Evolutionary conservation across 1,284 basidiomycete species (phyloP).

Genomic region (Cystobasidium pallidum): DNA sequence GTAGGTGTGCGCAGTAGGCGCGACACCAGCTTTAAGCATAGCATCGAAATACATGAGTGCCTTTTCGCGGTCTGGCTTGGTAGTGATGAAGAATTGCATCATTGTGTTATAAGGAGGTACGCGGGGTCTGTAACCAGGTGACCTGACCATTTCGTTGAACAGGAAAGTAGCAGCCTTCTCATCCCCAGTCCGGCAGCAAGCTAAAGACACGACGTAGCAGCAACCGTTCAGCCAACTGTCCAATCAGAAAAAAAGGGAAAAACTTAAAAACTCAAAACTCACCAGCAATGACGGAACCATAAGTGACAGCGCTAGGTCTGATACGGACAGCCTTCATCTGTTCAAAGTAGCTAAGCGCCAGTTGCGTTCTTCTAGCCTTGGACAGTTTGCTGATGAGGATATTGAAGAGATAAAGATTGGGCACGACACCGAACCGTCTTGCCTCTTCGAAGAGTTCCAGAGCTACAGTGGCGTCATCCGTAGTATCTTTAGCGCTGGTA

Average conservation of each 20-base stretch:
- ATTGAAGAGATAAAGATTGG: slow-evolving; percentile 89
- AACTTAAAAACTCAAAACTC: slow-evolving; percentile 51
- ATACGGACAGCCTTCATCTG: slow-evolving; percentile 68
- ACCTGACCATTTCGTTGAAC: slow-evolving; percentile 80
- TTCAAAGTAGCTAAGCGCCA: slow-evolving; percentile 81
- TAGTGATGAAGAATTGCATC: slow-evolving; percentile 95
- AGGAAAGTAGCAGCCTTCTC: slow-evolving; percentile 76
- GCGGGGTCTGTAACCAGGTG: slow-evolving; percentile 77
- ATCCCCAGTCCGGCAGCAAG: slow-evolving; percentile 92
- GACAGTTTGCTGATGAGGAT: slow-evolving; percentile 93
- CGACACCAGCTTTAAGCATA: slow-evolving; percentile 68
- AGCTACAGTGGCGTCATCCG: slow-evolving; percentile 86
- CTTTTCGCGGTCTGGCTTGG: slow-evolving; percentile 78
- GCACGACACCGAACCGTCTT: slow-evolving; percentile 68
- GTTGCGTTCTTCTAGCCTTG: slow-evolving; percentile 86
- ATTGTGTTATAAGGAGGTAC: slow-evolving; percentile 97
- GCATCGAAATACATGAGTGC: slow-evolving; percentile 77
- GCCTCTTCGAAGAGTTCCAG: slow-evolving; percentile 80
- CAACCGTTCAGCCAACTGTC: too few species aligned
- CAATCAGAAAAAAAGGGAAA: too few species aligned
- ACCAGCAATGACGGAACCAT: slow-evolving; percentile 78
- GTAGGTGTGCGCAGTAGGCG: slow-evolving; percentile 85
- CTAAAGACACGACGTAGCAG: slow-evolving; percentile 56
- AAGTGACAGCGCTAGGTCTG: slow-evolving; percentile 82
- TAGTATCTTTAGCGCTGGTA: slow-evolving; percentile 82